Evolutionary conservation across 495 filamentous ascomycete genomes (phyloP).

Genomic region (Neurospora terricola): DNA sequence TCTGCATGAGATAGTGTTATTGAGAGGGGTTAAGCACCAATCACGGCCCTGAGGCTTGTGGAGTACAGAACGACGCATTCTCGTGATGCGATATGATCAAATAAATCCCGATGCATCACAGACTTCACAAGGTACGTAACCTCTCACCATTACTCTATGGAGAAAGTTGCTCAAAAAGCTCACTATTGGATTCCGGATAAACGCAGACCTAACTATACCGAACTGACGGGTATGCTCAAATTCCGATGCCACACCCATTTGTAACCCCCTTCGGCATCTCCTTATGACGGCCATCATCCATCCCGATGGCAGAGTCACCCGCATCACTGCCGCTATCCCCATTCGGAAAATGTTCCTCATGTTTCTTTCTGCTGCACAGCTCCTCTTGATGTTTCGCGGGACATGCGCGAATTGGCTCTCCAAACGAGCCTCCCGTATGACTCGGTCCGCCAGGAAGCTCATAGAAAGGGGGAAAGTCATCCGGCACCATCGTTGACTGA

Average conservation of each 20-base stretch:
- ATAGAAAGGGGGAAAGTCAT: constrained; percentile 6
- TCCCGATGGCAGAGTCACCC: not conserved
- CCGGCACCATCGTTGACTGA: not conserved
- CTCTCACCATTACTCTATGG: not conserved
- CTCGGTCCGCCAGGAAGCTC: constrained; percentile 3
- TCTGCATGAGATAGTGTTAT: not conserved
- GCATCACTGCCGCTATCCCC: not conserved
- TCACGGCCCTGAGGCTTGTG: not conserved
- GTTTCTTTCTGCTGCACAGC: not conserved
- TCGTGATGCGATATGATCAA: not conserved
- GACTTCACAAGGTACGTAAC: not conserved
- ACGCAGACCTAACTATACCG: not conserved
- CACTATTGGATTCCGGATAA: not conserved
- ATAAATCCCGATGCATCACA: not conserved
- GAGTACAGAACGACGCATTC: not conserved
- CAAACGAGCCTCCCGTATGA: not conserved
- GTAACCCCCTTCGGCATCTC: not conserved
- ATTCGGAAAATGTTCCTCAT: not conserved
- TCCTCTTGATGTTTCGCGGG: not conserved
- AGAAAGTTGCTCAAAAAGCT: not conserved
- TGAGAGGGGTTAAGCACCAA: not conserved
- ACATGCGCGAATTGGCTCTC: not conserved
- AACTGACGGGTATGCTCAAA: not conserved
- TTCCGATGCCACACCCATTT: not conserved
- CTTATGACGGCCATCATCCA: not conserved